A percentile compares a stretch with the other conserved stretches of the same genome.
These are phyloP conservation scores for Coprinopsis sp. DNA, from an alignment of 768 basidiomycete species.

Conservation along the genomic window DNA sequence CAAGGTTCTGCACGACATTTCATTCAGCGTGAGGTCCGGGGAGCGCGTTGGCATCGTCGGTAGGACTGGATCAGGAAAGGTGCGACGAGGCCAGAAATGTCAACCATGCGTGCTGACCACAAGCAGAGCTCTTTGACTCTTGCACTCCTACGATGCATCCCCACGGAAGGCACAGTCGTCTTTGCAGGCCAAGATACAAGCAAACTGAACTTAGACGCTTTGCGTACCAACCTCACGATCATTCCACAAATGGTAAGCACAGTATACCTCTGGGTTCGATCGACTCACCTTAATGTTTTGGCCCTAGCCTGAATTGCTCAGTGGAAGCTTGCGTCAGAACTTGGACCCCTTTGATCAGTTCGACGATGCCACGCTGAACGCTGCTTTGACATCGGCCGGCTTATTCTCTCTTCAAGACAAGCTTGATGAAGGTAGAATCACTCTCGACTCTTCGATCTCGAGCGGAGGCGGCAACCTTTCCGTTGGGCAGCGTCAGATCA, in stretches of 20 bases:
- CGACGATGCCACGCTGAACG: slow-evolving; percentile 39
- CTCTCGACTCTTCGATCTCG: slow-evolving; percentile 37
- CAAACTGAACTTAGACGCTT: slow-evolving; percentile 46
- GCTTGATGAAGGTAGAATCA: slow-evolving; percentile 46
- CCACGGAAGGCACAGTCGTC: slow-evolving; percentile 46
- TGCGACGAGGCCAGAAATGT: too few relatives aligned
- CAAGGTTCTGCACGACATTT: slow-evolving; percentile 46
- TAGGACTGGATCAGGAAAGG: slow-evolving; percentile 39
- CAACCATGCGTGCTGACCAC: not conserved
- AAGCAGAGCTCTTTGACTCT: slow-evolving; percentile 34
- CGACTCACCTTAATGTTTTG: not conserved
- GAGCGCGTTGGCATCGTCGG: slow-evolving; percentile 52
- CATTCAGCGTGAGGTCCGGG: slow-evolving; percentile 47
- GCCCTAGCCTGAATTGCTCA: slow-evolving; percentile 27
- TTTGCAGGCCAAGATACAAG: slow-evolving; percentile 48
- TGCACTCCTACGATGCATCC: slow-evolving; percentile 48
- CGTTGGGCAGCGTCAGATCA: slow-evolving; percentile 66
- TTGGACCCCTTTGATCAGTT: slow-evolving; percentile 57
- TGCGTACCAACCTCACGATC: slow-evolving; percentile 54
- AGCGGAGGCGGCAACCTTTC: slow-evolving; percentile 65
- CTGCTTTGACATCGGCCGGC: slow-evolving; percentile 33
- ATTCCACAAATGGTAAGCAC: slow-evolving; percentile 41
- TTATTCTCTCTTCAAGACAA: slow-evolving; percentile 31
- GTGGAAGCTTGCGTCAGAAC: slow-evolving; percentile 48
- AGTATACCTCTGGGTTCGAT: not conserved